phyloP scores from a whole-genome alignment of 148 eudicot genomes.

The Rhododendron mucronatum region DNA sequence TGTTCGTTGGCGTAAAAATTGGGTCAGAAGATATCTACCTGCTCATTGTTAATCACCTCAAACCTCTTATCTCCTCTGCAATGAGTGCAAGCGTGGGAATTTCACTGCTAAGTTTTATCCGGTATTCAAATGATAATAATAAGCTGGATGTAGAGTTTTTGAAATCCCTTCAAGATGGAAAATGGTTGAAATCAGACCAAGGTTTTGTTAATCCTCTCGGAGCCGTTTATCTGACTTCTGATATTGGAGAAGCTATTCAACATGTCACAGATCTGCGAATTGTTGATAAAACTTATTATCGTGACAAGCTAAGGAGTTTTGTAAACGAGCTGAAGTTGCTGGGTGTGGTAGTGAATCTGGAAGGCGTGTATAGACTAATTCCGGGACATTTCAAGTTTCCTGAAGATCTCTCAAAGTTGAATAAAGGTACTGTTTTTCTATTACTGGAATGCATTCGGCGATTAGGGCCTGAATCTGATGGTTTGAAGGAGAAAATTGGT shows the following conservation, averaged over 20 bases:
- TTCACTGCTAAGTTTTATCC: constrained; percentile 9
- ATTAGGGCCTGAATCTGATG: no score
- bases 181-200: constrained; percentile 14
- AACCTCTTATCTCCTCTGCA: background rate
- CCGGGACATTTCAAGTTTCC: background rate
- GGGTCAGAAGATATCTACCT: background rate
- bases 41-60: constrained; percentile 7
- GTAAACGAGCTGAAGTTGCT: constrained; percentile 26
- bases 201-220: constrained; percentile 12
- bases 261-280: constrained; percentile 12
- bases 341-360: background rate
- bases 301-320: background rate
- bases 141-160: constrained; percentile 2
- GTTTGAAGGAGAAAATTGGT: no score
- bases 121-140: constrained; percentile 9
- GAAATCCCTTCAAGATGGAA: background rate
- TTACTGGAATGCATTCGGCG: no score
- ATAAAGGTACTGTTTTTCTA: no score
- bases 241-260: constrained; percentile 9
- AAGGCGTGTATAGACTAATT: constrained; percentile 4
- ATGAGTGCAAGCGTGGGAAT: background rate
- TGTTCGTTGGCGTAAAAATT: constrained; percentile 30
- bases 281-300: constrained; percentile 10
- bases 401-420: no score
- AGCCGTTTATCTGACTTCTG: constrained; percentile 11